Conservation (phyloP, 176 grass and related monocot genomes). For the Saccharum spontaneum region DNA sequence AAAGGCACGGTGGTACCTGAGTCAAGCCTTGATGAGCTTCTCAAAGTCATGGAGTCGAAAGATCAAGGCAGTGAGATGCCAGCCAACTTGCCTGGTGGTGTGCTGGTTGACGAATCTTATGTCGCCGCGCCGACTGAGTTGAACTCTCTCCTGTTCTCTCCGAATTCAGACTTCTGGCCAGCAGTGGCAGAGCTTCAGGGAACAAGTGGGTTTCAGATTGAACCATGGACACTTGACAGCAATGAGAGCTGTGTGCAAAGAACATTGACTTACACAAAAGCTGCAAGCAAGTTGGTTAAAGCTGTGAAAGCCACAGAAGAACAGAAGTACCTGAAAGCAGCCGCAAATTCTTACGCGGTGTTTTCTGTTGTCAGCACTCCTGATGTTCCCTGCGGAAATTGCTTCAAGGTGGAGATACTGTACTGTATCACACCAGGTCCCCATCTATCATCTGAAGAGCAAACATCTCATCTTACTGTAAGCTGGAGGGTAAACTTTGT, state of each 20-base stretch:
- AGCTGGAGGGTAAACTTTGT: conserved; percentile 84
- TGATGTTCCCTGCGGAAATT: conserved; percentile 78
- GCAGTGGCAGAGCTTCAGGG: conserved; percentile 85
- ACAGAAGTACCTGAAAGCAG: conserved; percentile 77
- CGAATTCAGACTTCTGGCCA: conserved; percentile 75
- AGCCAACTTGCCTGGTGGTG: conserved; percentile 60
- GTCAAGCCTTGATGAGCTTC: conserved; percentile 63
- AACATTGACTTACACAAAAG: conserved; percentile 74
- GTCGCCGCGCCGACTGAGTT: conserved; percentile 50
- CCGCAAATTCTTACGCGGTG: conserved; percentile 67
- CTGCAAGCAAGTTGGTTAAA: conserved; percentile 88
- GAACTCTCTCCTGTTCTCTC: conserved; percentile 81
- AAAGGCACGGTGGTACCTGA: conserved; percentile 20
- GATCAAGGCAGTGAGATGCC: conserved; percentile 68
- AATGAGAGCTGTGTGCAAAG: conserved; percentile 59
- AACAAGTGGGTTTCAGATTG: conserved; percentile 71
- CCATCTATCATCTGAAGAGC: conserved; percentile 57
- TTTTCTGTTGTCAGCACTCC: conserved; percentile 70
- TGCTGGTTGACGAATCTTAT: conserved; percentile 79
- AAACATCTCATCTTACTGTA: conserved; percentile 68
- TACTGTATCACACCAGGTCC: conserved; percentile 72
- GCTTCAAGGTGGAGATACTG: conserved; percentile 77
- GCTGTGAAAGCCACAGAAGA: conserved; percentile 88
- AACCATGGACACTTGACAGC: conserved; percentile 75
- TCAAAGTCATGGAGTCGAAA: conserved; percentile 81